Conservation (phyloP, 2,329 filamentous ascomycete genomes). For the Pestalotiopsis sp. region DNA sequence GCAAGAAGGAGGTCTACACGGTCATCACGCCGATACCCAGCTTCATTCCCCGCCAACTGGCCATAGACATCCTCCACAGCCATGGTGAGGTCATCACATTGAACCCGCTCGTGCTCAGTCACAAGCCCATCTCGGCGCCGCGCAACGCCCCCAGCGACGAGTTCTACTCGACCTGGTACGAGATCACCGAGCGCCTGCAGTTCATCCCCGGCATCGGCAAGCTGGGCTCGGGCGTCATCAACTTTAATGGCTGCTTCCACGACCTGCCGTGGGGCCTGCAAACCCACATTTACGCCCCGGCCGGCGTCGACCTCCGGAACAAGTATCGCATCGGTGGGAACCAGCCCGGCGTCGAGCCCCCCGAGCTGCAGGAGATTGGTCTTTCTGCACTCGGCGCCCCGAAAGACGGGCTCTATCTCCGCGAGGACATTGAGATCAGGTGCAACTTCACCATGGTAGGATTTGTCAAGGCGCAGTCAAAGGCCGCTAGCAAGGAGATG, state of each 20-base stretch:
- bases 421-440: constrained; percentile 72
- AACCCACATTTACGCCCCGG: constrained; percentile 71
- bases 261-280: constrained; percentile 73
- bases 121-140: constrained; percentile 67
- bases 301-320: constrained; percentile 68
- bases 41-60: constrained; percentile 72
- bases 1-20: constrained; percentile 68
- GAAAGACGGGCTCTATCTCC: constrained; percentile 66
- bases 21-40: constrained; percentile 71
- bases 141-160: constrained; percentile 70
- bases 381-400: constrained; percentile 60
- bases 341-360: constrained; percentile 65
- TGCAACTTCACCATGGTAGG: constrained; percentile 67
- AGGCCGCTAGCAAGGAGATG: constrained; percentile 69
- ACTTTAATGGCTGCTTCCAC: constrained; percentile 73
- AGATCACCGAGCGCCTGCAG: constrained; percentile 71
- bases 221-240: constrained; percentile 66
- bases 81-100: constrained; percentile 72
- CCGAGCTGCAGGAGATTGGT: constrained; percentile 65
- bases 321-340: constrained; percentile 71
- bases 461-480: constrained; percentile 69
- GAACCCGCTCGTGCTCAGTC: constrained; percentile 68
- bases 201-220: constrained; percentile 68
- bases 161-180: constrained; percentile 75
- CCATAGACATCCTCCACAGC: constrained; percentile 72